Conservation (phyloP, 2,329 filamentous ascomycete species). For the Taxawa tesnikishii region DNA sequence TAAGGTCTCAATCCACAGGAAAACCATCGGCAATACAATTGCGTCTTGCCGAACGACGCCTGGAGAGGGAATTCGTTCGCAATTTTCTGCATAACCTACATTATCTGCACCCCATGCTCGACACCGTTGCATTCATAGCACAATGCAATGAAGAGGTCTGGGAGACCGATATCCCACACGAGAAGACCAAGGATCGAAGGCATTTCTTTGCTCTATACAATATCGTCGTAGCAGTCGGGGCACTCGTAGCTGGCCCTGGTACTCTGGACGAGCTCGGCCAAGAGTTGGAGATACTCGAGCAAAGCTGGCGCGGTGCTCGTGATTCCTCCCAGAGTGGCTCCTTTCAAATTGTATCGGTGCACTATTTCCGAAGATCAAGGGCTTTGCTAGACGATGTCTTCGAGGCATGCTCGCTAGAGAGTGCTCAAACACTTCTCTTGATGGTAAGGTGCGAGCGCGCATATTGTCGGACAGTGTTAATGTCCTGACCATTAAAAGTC, state of each 20-base stretch:
- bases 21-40: neutral
- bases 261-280: conserved; percentile 4
- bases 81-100: conserved; percentile 4
- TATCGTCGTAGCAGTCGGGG: conserved; percentile 17
- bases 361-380: conserved; percentile 16
- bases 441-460: no score
- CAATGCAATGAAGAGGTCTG: conserved; percentile 10
- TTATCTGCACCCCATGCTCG: conserved; percentile 5
- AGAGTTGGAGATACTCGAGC: conserved; percentile 5
- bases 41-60: neutral
- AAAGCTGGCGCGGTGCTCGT: conserved; percentile 1
- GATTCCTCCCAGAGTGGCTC: conserved; percentile 2
- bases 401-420: conserved; percentile 17
- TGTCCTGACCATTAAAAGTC: conserved; percentile 5
- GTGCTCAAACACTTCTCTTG: conserved; percentile 15
- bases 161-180: neutral
- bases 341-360: conserved; percentile 11
- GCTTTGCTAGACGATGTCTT: conserved; percentile 17
- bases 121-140: neutral
- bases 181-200: conserved; percentile 7
- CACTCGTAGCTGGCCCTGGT: conserved; percentile 15
- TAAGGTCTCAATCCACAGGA: no score
- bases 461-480: no score
- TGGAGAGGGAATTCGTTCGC: conserved; percentile 1
- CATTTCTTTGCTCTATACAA: conserved; percentile 16